Evolutionary conservation across 2,329 filamentous ascomycete genomes (phyloP), one percentile per base, ranked within the genome.

Genomic region (Trichoderma pleuroti): DNA sequence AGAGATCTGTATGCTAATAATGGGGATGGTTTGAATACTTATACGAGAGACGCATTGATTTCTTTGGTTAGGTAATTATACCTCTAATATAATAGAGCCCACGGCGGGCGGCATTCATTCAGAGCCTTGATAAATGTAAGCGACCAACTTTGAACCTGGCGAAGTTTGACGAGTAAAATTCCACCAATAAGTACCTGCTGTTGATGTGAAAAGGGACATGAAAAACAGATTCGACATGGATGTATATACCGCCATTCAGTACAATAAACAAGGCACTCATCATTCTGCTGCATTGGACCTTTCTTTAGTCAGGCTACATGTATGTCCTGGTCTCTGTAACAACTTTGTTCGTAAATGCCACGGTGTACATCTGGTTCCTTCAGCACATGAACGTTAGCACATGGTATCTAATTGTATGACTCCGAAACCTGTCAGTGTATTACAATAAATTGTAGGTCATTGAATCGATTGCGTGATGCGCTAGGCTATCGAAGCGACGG

Each of bases 401-500:
- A 30, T 21, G 5, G 28, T n/a, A 49, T 49, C 46, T 8, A 1
- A 12, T 24, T 21, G 5, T 49, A 21, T 21, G 42, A 10, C 0
- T 30, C 54, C 6, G 5, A 59, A 32, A 21, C 28, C 12, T 59
- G 11, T 52, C 46, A 52, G 46, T 24, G 1, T 3, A 49, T 49
- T 0, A 49, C 42, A 49, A 49, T 21, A 49, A n/a, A 21, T n/a
- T 49, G 42, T 57, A 59, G n/a, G 56, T n/a, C 56, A 59, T 59
- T 12, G 32, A 59, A 21, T 32, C 5, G 36, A 36, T 36, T 36
- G 32, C 30, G n/a, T 39, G 63, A 56, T 68, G 65, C 65, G 36
- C 65, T 59, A 68, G 65, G 65, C 54, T 68, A 34, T 68, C 65
- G 36, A 68, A 32, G 52, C 65, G 54, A 49, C 34, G 10, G 54